Conservation (phyloP, 148 eudicot genomes). For the Camellia sinensis region DNA sequence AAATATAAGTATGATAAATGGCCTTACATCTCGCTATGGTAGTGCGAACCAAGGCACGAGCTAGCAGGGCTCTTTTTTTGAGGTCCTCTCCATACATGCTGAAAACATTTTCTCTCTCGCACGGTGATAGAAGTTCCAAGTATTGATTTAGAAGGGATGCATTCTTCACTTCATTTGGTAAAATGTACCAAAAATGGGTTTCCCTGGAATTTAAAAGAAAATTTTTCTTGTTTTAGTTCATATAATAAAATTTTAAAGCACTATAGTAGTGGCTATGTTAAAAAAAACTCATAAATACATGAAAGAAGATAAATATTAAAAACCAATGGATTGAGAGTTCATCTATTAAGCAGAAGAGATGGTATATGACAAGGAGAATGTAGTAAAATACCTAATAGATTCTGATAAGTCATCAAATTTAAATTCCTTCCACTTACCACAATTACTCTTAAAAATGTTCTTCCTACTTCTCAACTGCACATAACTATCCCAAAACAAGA, state of each 20-base stretch:
- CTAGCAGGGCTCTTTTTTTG: conserved; percentile 63
- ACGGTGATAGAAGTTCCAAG: conserved; percentile 61
- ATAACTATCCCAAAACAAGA: not conserved
- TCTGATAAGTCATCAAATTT: not conserved
- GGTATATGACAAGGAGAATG: not conserved
- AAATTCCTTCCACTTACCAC: not conserved
- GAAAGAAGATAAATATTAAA: not conserved
- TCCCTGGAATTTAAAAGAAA: conserved; percentile 48
- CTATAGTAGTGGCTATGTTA: not conserved
- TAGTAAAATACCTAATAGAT: not conserved
- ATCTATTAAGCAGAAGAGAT: not conserved
- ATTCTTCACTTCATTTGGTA: conserved; percentile 67
- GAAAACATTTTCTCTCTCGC: conserved; percentile 60
- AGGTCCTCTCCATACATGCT: conserved; percentile 46
- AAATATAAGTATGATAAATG: not conserved
- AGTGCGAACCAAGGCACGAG: conserved; percentile 85
- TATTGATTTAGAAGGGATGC: conserved; percentile 51
- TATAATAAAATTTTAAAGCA: not conserved
- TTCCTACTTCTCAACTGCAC: not conserved
- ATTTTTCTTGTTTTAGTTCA: not conserved
- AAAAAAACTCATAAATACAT: not conserved
- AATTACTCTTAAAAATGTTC: not conserved
- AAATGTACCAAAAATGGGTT: conserved; percentile 76
- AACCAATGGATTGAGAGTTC: not conserved
- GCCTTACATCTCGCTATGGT: conserved; percentile 82